Percentiles rank a stretch among this genome's conserved stretches.
Evolutionary conservation across 352 stramenopile genomes (phyloP).

Genomic region (Phytophthora palmivora): DNA sequence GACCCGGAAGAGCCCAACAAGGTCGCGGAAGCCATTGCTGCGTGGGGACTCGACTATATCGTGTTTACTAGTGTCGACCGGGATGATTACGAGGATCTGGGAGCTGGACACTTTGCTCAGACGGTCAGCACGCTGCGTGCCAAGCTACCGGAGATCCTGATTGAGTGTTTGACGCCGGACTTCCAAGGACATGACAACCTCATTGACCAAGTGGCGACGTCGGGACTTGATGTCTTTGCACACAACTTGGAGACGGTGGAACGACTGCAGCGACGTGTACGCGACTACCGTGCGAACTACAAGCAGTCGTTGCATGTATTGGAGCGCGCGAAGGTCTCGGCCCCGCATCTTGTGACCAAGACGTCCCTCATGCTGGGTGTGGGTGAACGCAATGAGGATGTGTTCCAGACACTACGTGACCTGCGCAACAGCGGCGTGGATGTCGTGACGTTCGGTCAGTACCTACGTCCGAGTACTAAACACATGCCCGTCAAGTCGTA

Average conservation of each 20-base stretch:
- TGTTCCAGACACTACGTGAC: slow-evolving; percentile 96
- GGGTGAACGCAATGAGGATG: slow-evolving; percentile 97
- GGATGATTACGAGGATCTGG: slow-evolving; percentile 97
- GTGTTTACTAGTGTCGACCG: slow-evolving; percentile 99
- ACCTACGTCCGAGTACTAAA: slow-evolving; percentile 97
- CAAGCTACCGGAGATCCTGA: slow-evolving; percentile 95
- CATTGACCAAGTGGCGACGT: slow-evolving; percentile 94
- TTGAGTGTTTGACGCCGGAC: slow-evolving; percentile 99
- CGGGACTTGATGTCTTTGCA: slow-evolving; percentile 98
- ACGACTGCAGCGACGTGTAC: slow-evolving; percentile 89
- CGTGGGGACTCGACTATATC: slow-evolving; percentile 99
- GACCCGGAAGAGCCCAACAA: slow-evolving; percentile 96
- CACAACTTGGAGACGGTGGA: slow-evolving; percentile 99
- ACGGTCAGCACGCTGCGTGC: slow-evolving; percentile 85
- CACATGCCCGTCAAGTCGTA: slow-evolving; percentile 99
- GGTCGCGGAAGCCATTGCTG: slow-evolving; percentile 95
- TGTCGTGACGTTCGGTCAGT: slow-evolving; percentile 99
- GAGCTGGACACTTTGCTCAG: slow-evolving; percentile 96
- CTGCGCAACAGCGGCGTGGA: slow-evolving; percentile 96
- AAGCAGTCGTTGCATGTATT: slow-evolving; percentile 97
- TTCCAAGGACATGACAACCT: slow-evolving; percentile 94
- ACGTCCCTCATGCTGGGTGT: slow-evolving; percentile 99
- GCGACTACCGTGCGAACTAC: slow-evolving; percentile 94
- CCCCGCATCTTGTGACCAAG: slow-evolving; percentile 97
- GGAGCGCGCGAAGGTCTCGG: slow-evolving; percentile 93